These are phyloP conservation scores for Boletus barrowsii DNA, from an alignment of 768 basidiomycete genomes.

Conservation along the genomic window DNA sequence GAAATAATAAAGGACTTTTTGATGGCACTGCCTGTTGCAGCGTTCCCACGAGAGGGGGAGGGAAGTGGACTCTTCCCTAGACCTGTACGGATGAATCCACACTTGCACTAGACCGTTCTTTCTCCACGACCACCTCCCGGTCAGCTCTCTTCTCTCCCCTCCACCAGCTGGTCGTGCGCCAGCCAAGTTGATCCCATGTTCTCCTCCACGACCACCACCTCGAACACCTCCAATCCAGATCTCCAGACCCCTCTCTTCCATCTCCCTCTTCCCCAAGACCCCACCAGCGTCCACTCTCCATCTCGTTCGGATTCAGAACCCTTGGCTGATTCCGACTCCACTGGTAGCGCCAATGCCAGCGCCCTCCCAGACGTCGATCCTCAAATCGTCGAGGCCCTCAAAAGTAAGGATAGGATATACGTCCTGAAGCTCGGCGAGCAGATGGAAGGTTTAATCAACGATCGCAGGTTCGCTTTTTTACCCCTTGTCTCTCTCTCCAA, in stretches of 20 bases:
- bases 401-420: conserved; percentile 83
- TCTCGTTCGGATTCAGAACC: conserved; percentile 28
- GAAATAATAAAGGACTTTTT: background rate
- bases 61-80: conserved; percentile 21
- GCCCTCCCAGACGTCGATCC: conserved; percentile 57
- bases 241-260: conserved; percentile 6
- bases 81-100: conserved; percentile 30
- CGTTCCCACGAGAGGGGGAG: conserved; percentile 26
- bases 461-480: conserved; percentile 55
- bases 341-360: conserved; percentile 22
- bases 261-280: conserved; percentile 15
- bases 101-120: conserved; percentile 16
- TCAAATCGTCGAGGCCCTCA: conserved; percentile 81
- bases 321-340: conserved; percentile 28
- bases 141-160: too few relatives aligned
- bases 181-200: conserved; percentile 12
- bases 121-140: conserved; percentile 3
- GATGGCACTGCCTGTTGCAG: conserved; percentile 5
- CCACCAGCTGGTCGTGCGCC: conserved; percentile 5
- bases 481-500: background rate
- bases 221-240: conserved; percentile 13
- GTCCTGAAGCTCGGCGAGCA: conserved; percentile 86
- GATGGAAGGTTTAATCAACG: conserved; percentile 77
- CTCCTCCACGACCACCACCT: conserved; percentile 10
- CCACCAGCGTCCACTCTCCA: conserved; percentile 9